Conservation (phyloP, 208 protist genomes). For the Angomonas ambiguus region DNA sequence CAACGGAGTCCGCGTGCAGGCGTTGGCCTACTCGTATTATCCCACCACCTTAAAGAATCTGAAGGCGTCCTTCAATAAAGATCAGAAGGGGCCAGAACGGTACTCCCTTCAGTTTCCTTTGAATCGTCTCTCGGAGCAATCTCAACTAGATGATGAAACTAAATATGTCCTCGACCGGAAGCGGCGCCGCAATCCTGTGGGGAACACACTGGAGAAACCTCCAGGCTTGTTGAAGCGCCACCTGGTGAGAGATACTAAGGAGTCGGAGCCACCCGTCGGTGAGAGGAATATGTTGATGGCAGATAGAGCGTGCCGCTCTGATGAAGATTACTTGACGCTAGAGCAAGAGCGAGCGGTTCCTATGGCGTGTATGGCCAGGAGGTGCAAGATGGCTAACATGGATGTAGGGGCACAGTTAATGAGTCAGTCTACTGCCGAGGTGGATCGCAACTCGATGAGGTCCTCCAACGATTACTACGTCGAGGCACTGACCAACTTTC, state of each 20-base stretch:
- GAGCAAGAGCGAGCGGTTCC: no score
- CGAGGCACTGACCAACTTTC: constrained; percentile 8
- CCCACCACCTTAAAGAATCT: constrained; percentile 7
- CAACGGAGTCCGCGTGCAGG: constrained; percentile 12
- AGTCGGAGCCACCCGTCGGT: not conserved
- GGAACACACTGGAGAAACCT: constrained; percentile 22
- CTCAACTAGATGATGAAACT: constrained; percentile 13
- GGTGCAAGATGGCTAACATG: no score
- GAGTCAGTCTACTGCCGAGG: not conserved
- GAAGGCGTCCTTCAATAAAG: not conserved
- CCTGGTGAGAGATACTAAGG: constrained; percentile 13
- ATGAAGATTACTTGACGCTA: no score
- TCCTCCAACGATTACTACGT: constrained; percentile 7
- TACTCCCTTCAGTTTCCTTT: no score
- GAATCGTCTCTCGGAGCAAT: constrained; percentile 3
- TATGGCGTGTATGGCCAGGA: no score
- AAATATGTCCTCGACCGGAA: constrained; percentile 18
- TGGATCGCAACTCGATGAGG: not conserved
- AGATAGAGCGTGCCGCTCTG: no score
- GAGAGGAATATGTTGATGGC: constrained; percentile 9
- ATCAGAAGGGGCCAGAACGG: no score
- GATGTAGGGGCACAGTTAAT: not conserved
- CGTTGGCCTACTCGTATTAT: constrained; percentile 13
- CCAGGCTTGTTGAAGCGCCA: constrained; percentile 21
- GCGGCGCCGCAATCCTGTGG: constrained; percentile 5